phyloP scores from a whole-genome alignment of 345 rosid species.

The Citrus glauca region DNA sequence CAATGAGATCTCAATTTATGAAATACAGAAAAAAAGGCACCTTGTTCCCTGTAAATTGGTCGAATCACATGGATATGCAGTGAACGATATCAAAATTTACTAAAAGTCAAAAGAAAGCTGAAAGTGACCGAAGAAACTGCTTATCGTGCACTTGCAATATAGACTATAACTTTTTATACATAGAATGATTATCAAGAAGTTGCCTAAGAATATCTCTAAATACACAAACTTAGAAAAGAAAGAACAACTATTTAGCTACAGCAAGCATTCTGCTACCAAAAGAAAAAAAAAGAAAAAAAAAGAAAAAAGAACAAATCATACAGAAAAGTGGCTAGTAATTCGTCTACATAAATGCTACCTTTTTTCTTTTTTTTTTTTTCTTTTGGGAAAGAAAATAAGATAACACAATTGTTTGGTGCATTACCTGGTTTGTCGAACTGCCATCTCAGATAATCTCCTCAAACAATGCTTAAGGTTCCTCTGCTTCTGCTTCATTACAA shows the following conservation, averaged over 20 bases:
- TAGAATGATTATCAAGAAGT: not conserved
- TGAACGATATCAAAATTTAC: not conserved
- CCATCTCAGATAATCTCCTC: conserved; percentile 4
- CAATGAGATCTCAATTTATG: not conserved
- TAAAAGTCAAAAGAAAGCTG: not conserved
- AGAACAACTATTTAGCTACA: not conserved
- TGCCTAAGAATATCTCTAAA: not conserved
- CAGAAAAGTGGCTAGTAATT: not conserved
- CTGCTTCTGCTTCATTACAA: not conserved
- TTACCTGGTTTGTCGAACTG: not conserved
- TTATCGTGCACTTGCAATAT: not conserved
- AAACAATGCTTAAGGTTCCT: not conserved
- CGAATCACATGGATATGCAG: not conserved
- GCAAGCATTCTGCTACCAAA: not conserved
- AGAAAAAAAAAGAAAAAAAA: no score
- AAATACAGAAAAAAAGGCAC: not conserved
- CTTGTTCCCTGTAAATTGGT: not conserved
- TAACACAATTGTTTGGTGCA: not conserved
- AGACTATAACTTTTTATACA: not conserved
- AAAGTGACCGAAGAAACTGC: not conserved
- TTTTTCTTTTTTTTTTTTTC: no score
- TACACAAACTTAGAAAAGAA: not conserved
- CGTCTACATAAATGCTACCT: not conserved
- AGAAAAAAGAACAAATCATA: not conserved
- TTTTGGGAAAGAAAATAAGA: not conserved